These are phyloP conservation scores for Gossypium davidsonii DNA, from an alignment of 441 rosid species.

Conservation along the genomic window DNA sequence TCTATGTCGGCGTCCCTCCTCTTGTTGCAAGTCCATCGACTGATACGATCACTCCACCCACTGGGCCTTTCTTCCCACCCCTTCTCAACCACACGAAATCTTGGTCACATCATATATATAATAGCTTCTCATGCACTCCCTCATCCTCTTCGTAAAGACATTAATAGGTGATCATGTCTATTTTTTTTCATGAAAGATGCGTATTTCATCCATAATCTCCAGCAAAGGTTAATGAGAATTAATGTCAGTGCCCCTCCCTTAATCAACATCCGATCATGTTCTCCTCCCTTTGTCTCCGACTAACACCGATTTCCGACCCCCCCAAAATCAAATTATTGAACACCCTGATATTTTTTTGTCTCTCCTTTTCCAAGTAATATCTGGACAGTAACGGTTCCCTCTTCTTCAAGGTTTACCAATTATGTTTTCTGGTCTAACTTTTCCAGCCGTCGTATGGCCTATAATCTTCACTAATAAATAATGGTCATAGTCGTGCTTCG, in stretches of 20 bases:
- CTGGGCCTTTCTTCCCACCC: not conserved
- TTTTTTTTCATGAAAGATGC: not conserved
- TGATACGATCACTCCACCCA: not conserved
- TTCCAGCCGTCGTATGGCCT: not conserved
- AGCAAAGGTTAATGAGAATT: not conserved
- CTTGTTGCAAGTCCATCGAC: not conserved
- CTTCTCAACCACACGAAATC: conserved; percentile 9
- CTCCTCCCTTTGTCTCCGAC: not conserved
- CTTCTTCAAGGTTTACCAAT: not conserved
- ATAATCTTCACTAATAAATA: not conserved
- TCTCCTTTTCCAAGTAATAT: not conserved
- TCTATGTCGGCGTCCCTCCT: conserved; percentile 19
- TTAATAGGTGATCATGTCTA: not conserved
- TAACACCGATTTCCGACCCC: not conserved
- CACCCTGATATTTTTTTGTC: not conserved
- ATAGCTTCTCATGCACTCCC: not conserved
- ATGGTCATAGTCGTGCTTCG: not conserved
- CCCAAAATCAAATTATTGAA: not conserved
- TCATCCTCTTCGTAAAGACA: not conserved
- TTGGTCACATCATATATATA: conserved; percentile 11
- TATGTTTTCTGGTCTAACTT: not conserved
- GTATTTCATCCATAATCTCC: not conserved
- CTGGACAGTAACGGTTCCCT: not conserved
- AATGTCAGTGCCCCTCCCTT: not conserved
- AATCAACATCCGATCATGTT: conserved; percentile 10